Conservation (phyloP, 495 filamentous ascomycete species). For the Talaromyces nanjingensis region DNA sequence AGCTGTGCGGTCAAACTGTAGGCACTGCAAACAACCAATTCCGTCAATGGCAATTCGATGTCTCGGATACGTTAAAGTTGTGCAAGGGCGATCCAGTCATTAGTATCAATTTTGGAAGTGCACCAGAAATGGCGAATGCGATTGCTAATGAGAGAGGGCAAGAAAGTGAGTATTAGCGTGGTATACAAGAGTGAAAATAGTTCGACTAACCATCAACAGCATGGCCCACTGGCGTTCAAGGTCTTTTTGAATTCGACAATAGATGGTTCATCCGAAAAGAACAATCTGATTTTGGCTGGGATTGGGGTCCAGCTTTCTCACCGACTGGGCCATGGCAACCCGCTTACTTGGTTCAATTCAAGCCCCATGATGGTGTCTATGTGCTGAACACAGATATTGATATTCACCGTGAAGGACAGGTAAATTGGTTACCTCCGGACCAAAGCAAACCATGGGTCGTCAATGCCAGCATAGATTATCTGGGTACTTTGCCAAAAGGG, state of each 20-base stretch:
- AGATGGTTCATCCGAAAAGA: constrained; percentile 62
- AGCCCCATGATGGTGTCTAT: constrained; percentile 33
- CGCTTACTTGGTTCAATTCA: constrained; percentile 52
- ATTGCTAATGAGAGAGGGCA: constrained; percentile 50
- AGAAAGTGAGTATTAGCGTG: constrained; percentile 26
- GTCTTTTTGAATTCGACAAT: constrained; percentile 41
- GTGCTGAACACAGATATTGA: constrained; percentile 54
- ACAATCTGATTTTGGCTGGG: constrained; percentile 67
- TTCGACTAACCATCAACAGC: constrained; percentile 13
- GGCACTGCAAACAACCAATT: constrained; percentile 66
- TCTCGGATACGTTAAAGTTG: constrained; percentile 40
- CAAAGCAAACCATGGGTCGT: constrained; percentile 59
- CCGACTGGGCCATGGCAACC: constrained; percentile 63
- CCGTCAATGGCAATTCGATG: constrained; percentile 62
- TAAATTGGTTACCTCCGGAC: constrained; percentile 53
- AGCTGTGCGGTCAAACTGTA: constrained; percentile 53
- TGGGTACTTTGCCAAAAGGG: constrained; percentile 44
- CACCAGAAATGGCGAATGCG: constrained; percentile 42
- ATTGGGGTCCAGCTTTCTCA: constrained; percentile 62
- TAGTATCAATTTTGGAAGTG: constrained; percentile 51
- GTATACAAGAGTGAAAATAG: not conserved
- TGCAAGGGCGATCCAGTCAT: constrained; percentile 37
- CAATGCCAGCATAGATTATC: constrained; percentile 60
- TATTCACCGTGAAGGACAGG: constrained; percentile 53
- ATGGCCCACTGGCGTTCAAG: constrained; percentile 42